These are phyloP conservation scores for Hippophae tibetana DNA, from an alignment of 306 rosid species.

Conservation along the genomic window DNA sequence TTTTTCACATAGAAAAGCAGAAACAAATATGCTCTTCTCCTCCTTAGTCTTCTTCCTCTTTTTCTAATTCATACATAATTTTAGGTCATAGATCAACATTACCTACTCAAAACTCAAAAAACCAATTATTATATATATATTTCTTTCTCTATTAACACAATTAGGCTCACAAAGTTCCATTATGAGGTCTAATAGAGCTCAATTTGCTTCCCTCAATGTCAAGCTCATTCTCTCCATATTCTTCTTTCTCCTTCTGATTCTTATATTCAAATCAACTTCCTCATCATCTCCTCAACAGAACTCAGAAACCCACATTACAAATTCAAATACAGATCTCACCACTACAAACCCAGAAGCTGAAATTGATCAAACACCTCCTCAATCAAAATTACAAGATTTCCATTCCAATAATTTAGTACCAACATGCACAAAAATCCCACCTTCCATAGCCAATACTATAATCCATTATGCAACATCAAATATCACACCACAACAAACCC, in stretches of 20 bases:
- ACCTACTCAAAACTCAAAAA: too few species aligned
- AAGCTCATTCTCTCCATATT: slow-evolving; percentile 41
- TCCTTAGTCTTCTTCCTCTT: background rate
- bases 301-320: slow-evolving; percentile 28
- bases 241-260: slow-evolving; percentile 28
- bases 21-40: too few species aligned
- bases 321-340: slow-evolving; percentile 7
- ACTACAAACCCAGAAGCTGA: slow-evolving; percentile 2
- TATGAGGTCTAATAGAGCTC: slow-evolving; percentile 29
- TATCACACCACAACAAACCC: slow-evolving; percentile 84
- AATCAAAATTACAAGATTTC: background rate
- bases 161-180: background rate
- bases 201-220: slow-evolving; percentile 30
- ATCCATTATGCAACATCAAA: slow-evolving; percentile 81
- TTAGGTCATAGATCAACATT: background rate
- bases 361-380: too few species aligned
- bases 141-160: too few species aligned
- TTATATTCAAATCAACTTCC: slow-evolving; percentile 38
- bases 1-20: too few species aligned
- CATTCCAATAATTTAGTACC: slow-evolving; percentile 10
- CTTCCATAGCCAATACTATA: slow-evolving; percentile 56
- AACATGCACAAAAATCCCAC: slow-evolving; percentile 61
- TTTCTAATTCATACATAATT: background rate
- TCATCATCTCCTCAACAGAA: slow-evolving; percentile 23
- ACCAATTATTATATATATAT: too few species aligned